A percentile compares a stretch with the other conserved stretches of the same genome.
These are phyloP conservation scores for Cladosporium sp. DNA, from an alignment of 2,329 filamentous ascomycete genomes.

Conservation along the genomic window DNA sequence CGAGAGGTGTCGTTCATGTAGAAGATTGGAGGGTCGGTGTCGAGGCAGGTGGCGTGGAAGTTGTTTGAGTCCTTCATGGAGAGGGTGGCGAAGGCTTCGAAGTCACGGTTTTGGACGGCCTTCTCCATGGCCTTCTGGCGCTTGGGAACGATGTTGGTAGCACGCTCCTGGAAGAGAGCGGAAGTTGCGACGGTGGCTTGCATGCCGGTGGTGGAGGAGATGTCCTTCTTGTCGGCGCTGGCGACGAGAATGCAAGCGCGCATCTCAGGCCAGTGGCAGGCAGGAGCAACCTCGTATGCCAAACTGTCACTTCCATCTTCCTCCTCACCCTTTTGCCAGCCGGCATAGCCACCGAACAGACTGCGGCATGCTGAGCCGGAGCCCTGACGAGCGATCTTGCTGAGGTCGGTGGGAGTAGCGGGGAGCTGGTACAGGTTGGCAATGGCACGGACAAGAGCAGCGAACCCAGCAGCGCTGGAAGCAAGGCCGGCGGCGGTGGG, in stretches of 20 bases:
- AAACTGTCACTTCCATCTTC: slow-evolving; percentile 79
- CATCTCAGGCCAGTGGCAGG: slow-evolving; percentile 93
- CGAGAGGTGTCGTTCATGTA: slow-evolving; percentile 94
- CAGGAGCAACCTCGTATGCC: slow-evolving; percentile 82
- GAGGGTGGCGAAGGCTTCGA: slow-evolving; percentile 77
- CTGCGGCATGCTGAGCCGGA: slow-evolving; percentile 92
- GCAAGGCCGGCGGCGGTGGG: slow-evolving; percentile 89
- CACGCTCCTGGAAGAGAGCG: slow-evolving; percentile 74
- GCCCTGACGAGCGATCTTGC: slow-evolving; percentile 84
- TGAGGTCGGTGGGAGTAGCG: slow-evolving; percentile 75
- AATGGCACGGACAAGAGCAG: slow-evolving; percentile 71
- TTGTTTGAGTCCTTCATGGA: slow-evolving; percentile 97
- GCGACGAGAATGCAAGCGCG: slow-evolving; percentile 86
- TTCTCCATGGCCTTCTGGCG: slow-evolving; percentile 82
- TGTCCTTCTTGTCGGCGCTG: slow-evolving; percentile 91
- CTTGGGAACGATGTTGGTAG: slow-evolving; percentile 69
- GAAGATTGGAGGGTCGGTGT: slow-evolving; percentile 96
- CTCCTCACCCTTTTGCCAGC: slow-evolving; percentile 76
- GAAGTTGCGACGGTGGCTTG: slow-evolving; percentile 93
- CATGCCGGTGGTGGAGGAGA: slow-evolving; percentile 90
- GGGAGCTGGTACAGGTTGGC: slow-evolving; percentile 87
- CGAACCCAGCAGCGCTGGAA: slow-evolving; percentile 60
- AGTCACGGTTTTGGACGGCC: slow-evolving; percentile 73
- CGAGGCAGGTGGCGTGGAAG: slow-evolving; percentile 91
- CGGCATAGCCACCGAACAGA: slow-evolving; percentile 92